phyloP scores from a whole-genome alignment of 2,329 filamentous ascomycete genomes.

The Colletotrichum sp. region DNA sequence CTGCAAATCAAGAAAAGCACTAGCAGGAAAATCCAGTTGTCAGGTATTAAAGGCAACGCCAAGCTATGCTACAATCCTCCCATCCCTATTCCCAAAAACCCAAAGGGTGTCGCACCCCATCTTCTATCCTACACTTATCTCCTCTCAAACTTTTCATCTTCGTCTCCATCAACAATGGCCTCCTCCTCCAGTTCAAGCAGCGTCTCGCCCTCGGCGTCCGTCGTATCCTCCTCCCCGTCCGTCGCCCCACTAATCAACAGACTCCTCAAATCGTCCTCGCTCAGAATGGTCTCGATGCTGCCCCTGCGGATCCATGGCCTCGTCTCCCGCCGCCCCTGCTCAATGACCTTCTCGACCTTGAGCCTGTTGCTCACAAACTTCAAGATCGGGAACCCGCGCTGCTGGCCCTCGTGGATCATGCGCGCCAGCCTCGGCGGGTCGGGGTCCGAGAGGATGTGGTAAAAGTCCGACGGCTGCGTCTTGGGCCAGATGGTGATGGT shows the following conservation, averaged over 20 bases:
- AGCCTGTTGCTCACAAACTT: constrained; percentile 90
- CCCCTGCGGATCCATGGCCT: constrained; percentile 51
- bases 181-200: constrained; percentile 30
- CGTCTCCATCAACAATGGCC: constrained; percentile 19
- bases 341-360: constrained; percentile 77
- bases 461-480: constrained; percentile 78
- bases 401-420: constrained; percentile 91
- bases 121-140: not conserved
- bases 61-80: not conserved
- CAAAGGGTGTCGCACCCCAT: not conserved
- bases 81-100: not conserved
- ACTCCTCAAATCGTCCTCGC: constrained; percentile 62
- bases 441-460: constrained; percentile 85
- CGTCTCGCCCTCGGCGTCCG: constrained; percentile 29
- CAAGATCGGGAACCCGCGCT: constrained; percentile 88
- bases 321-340: constrained; percentile 61
- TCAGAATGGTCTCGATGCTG: constrained; percentile 65
- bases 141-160: not conserved
- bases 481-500: constrained; percentile 98
- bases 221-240: constrained; percentile 22
- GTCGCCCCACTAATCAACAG: constrained; percentile 39
- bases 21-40: not conserved
- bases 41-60: not conserved
- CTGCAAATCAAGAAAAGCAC: not conserved
- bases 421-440: constrained; percentile 74